Percentiles rank a stretch among this genome's conserved stretches.
Conservation (phyloP, 2,329 filamentous ascomycete genomes). For the Epichloe coenophiala region DNA sequence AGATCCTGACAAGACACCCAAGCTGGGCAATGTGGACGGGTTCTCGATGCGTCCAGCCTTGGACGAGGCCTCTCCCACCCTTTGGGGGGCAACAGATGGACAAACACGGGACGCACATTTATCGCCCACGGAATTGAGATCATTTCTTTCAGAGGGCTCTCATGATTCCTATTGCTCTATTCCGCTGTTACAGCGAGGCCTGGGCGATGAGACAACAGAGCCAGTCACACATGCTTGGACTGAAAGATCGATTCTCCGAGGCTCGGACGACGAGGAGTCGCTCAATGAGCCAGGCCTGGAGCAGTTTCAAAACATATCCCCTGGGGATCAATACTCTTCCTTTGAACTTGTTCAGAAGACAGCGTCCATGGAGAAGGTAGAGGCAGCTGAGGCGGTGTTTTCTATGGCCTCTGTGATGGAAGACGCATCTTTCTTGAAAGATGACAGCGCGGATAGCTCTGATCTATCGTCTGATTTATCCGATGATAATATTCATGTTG, state of each 20-base stretch:
- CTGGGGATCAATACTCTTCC: slow-evolving; percentile 26
- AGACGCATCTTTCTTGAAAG: slow-evolving; percentile 32
- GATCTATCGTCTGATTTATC: background rate
- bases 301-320: slow-evolving; percentile 4
- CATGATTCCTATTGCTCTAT: slow-evolving; percentile 64
- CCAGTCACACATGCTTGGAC: slow-evolving; percentile 27
- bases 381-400: slow-evolving; percentile 20
- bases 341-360: slow-evolving; percentile 43
- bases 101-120: slow-evolving; percentile 12
- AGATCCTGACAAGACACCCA: background rate
- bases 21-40: background rate
- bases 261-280: slow-evolving; percentile 26
- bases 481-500: background rate
- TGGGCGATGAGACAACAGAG: slow-evolving; percentile 36
- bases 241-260: slow-evolving; percentile 39
- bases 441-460: slow-evolving; percentile 29
- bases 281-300: slow-evolving; percentile 11
- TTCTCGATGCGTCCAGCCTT: slow-evolving; percentile 2
- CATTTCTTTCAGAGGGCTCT: slow-evolving; percentile 47
- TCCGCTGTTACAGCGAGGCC: slow-evolving; percentile 59
- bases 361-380: slow-evolving; percentile 34
- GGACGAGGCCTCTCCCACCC: slow-evolving; percentile 3
- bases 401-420: slow-evolving; percentile 10
- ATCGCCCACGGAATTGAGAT: slow-evolving; percentile 24
- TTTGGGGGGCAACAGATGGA: slow-evolving; percentile 3